A percentile compares a stretch with the other conserved stretches of the same genome.
Conservation (phyloP, 73 alveolate genomes). For the Symbiodinium natans region DNA sequence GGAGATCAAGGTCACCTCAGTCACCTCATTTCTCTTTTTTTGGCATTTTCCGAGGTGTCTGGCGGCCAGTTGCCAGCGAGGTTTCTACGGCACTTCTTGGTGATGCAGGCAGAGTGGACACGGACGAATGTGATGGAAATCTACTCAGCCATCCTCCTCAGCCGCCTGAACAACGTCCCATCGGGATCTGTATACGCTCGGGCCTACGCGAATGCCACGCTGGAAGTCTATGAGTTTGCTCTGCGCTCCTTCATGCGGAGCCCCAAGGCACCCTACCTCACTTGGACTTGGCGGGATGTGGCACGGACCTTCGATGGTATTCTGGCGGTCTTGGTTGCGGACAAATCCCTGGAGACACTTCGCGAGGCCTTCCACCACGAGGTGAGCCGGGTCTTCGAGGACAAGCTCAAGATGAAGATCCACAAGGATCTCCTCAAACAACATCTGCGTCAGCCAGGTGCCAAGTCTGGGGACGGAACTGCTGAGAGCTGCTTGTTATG, state of each 20-base stretch:
- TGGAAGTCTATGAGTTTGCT: background rate
- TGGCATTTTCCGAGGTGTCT: no score
- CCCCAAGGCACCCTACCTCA: background rate
- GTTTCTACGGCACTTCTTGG: background rate
- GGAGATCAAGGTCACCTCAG: no score
- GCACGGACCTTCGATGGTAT: slow-evolving; percentile 10
- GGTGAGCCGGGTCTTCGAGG: slow-evolving; percentile 26
- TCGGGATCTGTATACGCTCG: background rate
- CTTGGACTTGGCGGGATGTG: slow-evolving; percentile 24
- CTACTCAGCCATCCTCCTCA: background rate
- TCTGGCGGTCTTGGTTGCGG: background rate
- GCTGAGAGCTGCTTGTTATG: no score
- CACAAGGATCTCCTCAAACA: slow-evolving; percentile 29
- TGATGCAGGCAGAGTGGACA: background rate
- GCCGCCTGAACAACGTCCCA: background rate
- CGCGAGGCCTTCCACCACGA: slow-evolving; percentile 4
- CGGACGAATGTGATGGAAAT: background rate
- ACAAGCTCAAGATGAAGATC: slow-evolving; percentile 12
- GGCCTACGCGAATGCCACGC: background rate
- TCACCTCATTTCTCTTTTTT: no score
- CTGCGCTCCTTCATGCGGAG: slow-evolving; percentile 1
- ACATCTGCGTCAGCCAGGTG: background rate
- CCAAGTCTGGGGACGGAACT: no score
- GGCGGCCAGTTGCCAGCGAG: no score
- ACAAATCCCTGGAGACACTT: background rate